phyloP scores from a whole-genome alignment of 208 protist species.

The Angomonas ambiguus region DNA sequence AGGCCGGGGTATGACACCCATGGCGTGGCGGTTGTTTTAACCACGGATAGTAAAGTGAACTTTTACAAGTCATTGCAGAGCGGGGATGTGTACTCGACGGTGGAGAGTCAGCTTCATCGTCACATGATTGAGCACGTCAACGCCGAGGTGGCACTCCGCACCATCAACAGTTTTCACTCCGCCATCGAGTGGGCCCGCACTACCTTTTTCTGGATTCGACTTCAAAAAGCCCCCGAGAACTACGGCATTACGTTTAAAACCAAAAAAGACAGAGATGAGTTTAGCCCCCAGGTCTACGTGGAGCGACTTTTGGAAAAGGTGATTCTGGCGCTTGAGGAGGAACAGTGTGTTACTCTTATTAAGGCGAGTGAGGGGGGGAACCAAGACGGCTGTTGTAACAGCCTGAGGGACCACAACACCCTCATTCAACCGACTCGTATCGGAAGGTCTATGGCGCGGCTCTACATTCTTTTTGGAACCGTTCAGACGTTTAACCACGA shows the following conservation, averaged over 20 bases:
- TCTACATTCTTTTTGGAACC: conserved; percentile 82
- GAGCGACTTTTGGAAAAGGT: conserved; percentile 63
- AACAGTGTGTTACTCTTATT: conserved; percentile 31
- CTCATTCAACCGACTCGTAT: conserved; percentile 27
- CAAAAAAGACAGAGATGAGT: conserved; percentile 33
- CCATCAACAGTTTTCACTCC: conserved; percentile 67
- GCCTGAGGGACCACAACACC: not conserved
- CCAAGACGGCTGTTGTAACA: not conserved
- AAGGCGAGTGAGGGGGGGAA: not conserved
- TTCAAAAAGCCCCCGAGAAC: conserved; percentile 52
- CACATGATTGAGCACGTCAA: conserved; percentile 93
- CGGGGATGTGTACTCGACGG: conserved; percentile 40
- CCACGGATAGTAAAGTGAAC: conserved; percentile 42
- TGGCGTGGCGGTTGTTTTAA: conserved; percentile 89
- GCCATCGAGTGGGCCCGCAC: conserved; percentile 86
- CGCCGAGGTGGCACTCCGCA: conserved; percentile 89
- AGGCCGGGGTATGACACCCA: conserved; percentile 79
- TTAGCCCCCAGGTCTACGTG: conserved; percentile 50
- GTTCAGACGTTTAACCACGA: conserved; percentile 58
- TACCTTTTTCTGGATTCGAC: conserved; percentile 89
- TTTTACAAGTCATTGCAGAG: conserved; percentile 58
- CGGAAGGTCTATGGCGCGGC: conserved; percentile 64
- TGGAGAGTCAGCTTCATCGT: conserved; percentile 79
- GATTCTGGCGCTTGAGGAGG: conserved; percentile 45
- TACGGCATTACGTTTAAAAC: conserved; percentile 70